Evolutionary conservation across 2,329 filamentous ascomycete genomes (phyloP).

Genomic region (Rosellinia necatrix): DNA sequence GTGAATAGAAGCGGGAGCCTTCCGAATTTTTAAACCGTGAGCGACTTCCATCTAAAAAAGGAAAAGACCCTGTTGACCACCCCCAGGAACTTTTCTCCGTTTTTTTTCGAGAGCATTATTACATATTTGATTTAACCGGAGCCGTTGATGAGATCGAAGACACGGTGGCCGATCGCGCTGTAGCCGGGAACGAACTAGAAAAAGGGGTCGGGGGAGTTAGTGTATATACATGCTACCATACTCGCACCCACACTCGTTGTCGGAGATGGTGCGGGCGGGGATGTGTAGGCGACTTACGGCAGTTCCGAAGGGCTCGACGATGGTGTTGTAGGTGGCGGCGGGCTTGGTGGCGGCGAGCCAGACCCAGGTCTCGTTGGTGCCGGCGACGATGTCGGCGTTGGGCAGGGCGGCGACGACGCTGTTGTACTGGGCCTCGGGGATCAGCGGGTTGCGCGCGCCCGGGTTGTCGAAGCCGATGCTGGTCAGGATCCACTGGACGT

Average conservation of each 20-base stretch:
- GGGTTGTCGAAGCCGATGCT: conserved; percentile 26
- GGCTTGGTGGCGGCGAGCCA: conserved; percentile 26
- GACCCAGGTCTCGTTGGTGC: conserved; percentile 28
- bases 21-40: no score
- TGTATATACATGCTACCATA: no score
- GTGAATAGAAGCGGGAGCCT: conserved; percentile 3
- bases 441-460: conserved; percentile 1
- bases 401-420: conserved; percentile 11
- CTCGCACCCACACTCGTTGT: no score
- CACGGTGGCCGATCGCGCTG: conserved; percentile 20
- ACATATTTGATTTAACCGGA: background rate
- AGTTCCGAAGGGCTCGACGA: conserved; percentile 22
- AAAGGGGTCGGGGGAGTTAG: conserved; percentile 2
- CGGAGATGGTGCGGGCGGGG: background rate
- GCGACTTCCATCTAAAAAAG: no score
- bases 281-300: conserved; percentile 15
- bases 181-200: conserved; percentile 23
- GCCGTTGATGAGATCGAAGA: conserved; percentile 22
- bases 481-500: conserved; percentile 11
- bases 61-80: no score
- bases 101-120: no score
- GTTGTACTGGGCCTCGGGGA: conserved; percentile 18
- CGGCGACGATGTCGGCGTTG: conserved; percentile 14
- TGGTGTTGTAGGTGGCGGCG: conserved; percentile 23
- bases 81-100: no score